Base-by-base conservation (phyloP, 2,329 filamentous ascomycete genomes). In the Westerdykella sp. region DNA sequence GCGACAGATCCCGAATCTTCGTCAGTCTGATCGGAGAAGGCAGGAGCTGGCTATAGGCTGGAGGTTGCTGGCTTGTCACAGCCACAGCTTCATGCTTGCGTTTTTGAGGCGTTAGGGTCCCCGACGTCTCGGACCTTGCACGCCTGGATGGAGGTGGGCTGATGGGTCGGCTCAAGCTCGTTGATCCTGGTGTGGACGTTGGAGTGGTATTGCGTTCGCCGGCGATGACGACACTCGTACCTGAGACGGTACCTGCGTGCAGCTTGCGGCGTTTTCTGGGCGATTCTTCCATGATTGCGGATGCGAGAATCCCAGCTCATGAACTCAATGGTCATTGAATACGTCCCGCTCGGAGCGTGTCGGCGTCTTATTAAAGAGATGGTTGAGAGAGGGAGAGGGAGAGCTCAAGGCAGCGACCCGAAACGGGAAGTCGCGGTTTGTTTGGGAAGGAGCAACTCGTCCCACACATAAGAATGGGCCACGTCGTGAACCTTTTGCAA, bases 21-120 rank as follows among this genome's bases (percentile, higher is more conserved):
- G 84, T 90, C 12, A 93, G 76, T 44, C 81, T 80, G 51, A 90
- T 78, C 0, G 87, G 87, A 1, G 86, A 90, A 1, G 67, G 60
- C 18, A 80, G 25, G 25, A 10, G 9, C 25, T 7, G 25, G 13
- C 22, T 40, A 23, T 22, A 16, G 15, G 40, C 34, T 28, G 25
- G 9, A 28, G 25, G 4, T 28, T 12, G 25, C 25, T 10, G 25
- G 9, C 11, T 12, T 12, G 25, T 28, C 25, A 3, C 7, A 9
- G 25, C 25, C 25, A 28, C 25, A 10, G 4, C 25, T 28, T 28
- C 9, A 35, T 35, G 32, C n/a, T 35, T 18, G n/a, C 16, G 32
- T 18, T 35, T 18, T 14, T 12, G 42, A 10, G 41, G 16, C 14
- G 44, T n/a, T 18, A 48, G 42, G 13, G 44, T 42, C 12, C 35